These are phyloP conservation scores for Pythium phragmiticola DNA, from an alignment of 352 stramenopile genomes.

Conservation along the genomic window DNA sequence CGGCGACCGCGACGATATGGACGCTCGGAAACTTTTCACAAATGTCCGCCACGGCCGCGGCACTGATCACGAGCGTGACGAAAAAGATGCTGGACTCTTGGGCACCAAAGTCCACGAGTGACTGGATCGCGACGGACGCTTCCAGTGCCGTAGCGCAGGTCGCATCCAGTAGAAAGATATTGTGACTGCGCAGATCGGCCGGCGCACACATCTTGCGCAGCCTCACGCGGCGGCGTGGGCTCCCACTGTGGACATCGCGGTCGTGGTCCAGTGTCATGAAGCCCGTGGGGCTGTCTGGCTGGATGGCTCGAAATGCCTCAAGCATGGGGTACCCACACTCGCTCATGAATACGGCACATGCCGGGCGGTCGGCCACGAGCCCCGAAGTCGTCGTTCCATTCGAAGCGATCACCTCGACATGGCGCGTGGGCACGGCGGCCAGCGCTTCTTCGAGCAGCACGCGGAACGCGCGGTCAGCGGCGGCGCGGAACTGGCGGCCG, in stretches of 20 bases:
- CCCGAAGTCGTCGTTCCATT: constrained; percentile 13
- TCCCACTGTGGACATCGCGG: not conserved
- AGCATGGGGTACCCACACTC: constrained; percentile 30
- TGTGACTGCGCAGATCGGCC: constrained; percentile 24
- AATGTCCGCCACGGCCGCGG: constrained; percentile 26
- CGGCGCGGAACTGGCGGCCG: constrained; percentile 14
- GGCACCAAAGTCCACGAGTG: constrained; percentile 35
- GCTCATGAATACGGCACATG: constrained; percentile 27
- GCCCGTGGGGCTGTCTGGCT: constrained; percentile 26
- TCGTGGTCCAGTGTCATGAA: constrained; percentile 31
- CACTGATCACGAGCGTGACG: constrained; percentile 36
- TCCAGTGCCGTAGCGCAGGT: constrained; percentile 25
- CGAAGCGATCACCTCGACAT: constrained; percentile 21
- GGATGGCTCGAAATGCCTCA: constrained; percentile 29
- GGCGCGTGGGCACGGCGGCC: constrained; percentile 16
- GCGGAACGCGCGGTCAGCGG: constrained; percentile 26
- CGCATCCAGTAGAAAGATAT: constrained; percentile 35
- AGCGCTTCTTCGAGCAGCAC: constrained; percentile 36
- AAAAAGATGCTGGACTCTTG: constrained; percentile 30
- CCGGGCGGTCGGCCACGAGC: constrained; percentile 8
- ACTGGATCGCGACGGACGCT: constrained; percentile 32
- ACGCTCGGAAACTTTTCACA: constrained; percentile 28
- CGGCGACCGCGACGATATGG: constrained; percentile 31
- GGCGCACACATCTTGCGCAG: constrained; percentile 29
- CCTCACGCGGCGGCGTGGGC: not conserved